Conservation (phyloP, 768 basidiomycete genomes). For the button mushroom (Agaricus bisporus) region DNA sequence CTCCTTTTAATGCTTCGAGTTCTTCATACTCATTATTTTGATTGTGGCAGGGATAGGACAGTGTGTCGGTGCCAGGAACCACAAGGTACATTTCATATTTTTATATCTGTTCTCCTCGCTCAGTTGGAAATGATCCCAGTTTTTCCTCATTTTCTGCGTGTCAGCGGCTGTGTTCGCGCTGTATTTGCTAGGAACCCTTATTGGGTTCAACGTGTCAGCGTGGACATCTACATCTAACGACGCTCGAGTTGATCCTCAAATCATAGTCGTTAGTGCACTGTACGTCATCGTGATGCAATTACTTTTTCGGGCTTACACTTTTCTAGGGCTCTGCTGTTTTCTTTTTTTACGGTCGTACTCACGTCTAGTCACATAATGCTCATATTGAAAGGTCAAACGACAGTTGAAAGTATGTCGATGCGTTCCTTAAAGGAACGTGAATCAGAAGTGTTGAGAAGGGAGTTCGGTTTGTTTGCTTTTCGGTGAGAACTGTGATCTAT, state of each 20-base stretch:
- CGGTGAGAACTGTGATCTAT: slow-evolving; percentile 30
- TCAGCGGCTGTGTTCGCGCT: slow-evolving; percentile 54
- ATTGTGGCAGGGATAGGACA: slow-evolving; percentile 77
- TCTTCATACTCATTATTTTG: background rate
- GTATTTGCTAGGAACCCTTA: slow-evolving; percentile 59
- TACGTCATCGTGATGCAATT: slow-evolving; percentile 31
- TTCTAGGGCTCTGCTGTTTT: slow-evolving; percentile 61
- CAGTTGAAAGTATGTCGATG: slow-evolving; percentile 68
- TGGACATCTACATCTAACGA: background rate
- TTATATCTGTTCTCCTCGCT: background rate
- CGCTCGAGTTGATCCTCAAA: slow-evolving; percentile 51
- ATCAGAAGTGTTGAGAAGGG: slow-evolving; percentile 36
- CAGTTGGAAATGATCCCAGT: slow-evolving; percentile 34
- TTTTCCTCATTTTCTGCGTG: slow-evolving; percentile 77
- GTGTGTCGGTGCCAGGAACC: slow-evolving; percentile 89
- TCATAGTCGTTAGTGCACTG: slow-evolving; percentile 71
- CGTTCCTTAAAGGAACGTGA: slow-evolving; percentile 65
- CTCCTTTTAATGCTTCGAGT: background rate
- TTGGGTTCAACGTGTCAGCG: slow-evolving; percentile 16
- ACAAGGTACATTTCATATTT: slow-evolving; percentile 48
- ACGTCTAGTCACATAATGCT: slow-evolving; percentile 53
- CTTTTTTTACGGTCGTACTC: slow-evolving; percentile 61
- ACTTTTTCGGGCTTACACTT: background rate
- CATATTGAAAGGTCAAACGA: slow-evolving; percentile 61
- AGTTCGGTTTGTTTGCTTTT: slow-evolving; percentile 49